Base-by-base conservation (phyloP, 176 grass and related monocot species). In the Elaeis guineensis region DNA sequence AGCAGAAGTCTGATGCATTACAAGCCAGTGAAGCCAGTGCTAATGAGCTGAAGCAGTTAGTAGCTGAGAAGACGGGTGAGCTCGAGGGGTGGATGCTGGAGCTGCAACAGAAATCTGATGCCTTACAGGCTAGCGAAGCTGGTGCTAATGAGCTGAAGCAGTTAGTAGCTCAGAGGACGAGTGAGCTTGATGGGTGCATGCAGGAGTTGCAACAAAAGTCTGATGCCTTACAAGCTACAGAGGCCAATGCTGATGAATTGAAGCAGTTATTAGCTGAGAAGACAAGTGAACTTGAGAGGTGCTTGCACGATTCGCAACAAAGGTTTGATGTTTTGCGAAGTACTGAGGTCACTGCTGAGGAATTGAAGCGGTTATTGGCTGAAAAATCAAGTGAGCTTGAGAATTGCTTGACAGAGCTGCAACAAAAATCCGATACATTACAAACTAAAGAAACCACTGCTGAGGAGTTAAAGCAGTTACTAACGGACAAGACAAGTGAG, bases 1-100 rank as follows among this genome's bases (percentile, higher is more conserved):
- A 83, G 72, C 82, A 83, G 29, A 89, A 78, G 61, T 83, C 87
- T 52, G 73, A 91, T 77, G 65, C 70, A 12, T 61, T 91, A 51
- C 80, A 97, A 62, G 64, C 63, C 74, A 67, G 70, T 69, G 84
- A 91, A 66, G 67, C 55, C 21, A 82, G 28, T 59, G 23, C 78
- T 62, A 73, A 91, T 48, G 92, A 90, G 64, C 64, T 90, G 50
- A 73, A 57, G 51, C n/a, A 55, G 35, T 69, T 75, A 57, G 25
- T 90, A 39, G 73, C 78, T 70, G 78, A 91, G 26, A 85, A 80
- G 57, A 73, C 22, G 6, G 20, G 64, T 57, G 87, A 89, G 55
- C 75, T 91, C 61, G 78, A 91, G 55, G 80, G 50, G 48, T 54
- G 59, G 17, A 54, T 17, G 17, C 58, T 44, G 59, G 21, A 52